phyloP scores from a whole-genome alignment of 352 stramenopile genomes.

The Phytophthora sojae region DNA sequence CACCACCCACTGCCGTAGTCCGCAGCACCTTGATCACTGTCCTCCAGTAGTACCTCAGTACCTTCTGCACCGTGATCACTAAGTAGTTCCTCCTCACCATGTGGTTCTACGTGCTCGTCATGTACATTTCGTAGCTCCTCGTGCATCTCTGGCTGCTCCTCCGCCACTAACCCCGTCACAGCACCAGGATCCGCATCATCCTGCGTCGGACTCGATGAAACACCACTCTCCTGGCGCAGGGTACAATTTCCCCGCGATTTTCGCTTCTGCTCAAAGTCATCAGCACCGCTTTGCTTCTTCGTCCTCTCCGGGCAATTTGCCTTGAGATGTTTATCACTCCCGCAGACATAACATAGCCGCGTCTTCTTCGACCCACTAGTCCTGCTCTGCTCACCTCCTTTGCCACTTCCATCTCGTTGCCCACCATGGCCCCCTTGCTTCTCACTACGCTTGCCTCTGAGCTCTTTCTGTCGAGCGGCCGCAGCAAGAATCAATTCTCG shows the following conservation, averaged over 20 bases:
- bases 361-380: neutral
- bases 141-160: neutral
- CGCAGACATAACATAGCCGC: slow-evolving; percentile 3
- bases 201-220: neutral
- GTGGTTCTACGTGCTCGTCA: neutral
- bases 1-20: too few relatives aligned
- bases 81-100: slow-evolving; percentile 6
- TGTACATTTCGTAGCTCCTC: neutral
- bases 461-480: slow-evolving; percentile 3
- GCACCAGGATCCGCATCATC: neutral
- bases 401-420: neutral
- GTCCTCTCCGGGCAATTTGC: slow-evolving; percentile 4
- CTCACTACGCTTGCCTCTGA: neutral
- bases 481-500: neutral
- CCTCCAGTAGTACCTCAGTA: too few relatives aligned
- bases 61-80: too few relatives aligned
- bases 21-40: too few relatives aligned
- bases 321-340: slow-evolving; percentile 2
- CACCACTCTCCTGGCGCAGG: neutral
- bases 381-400: slow-evolving; percentile 2
- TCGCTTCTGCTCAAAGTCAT: slow-evolving; percentile 5
- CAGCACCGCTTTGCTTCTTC: slow-evolving; percentile 1
- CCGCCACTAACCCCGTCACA: neutral
- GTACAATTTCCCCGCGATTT: slow-evolving; percentile 3
- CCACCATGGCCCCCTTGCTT: neutral